Percentiles rank a stretch among this genome's conserved stretches.
Conservation (phyloP, 164 flowering plant species). For the Vitis rotundifolia region DNA sequence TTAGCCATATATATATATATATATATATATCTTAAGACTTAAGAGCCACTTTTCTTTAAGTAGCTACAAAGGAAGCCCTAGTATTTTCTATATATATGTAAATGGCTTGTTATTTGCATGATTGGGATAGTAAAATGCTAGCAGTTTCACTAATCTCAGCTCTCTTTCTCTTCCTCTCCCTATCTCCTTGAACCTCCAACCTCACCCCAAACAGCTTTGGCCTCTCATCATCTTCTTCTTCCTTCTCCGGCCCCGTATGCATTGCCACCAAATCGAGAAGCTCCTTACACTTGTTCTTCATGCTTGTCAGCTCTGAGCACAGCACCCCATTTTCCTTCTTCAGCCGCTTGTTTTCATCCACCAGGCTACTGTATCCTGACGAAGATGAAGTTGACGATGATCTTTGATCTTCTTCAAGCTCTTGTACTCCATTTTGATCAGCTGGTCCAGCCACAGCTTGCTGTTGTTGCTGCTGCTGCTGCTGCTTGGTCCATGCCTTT, state of each 20-base stretch:
- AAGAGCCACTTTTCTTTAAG: neutral
- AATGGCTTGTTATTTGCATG: slow-evolving; percentile 34
- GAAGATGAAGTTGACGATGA: slow-evolving; percentile 62
- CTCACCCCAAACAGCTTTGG: slow-evolving; percentile 78
- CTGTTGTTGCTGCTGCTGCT: slow-evolving; percentile 14
- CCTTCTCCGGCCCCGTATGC: slow-evolving; percentile 19
- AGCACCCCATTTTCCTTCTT: slow-evolving; percentile 57
- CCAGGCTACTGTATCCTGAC: slow-evolving; percentile 36
- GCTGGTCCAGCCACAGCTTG: neutral
- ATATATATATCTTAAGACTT: no score
- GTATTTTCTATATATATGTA: no score
- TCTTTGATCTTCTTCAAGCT: slow-evolving; percentile 49
- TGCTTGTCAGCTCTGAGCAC: slow-evolving; percentile 46
- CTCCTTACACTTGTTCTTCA: slow-evolving; percentile 67
- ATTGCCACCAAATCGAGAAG: slow-evolving; percentile 56
- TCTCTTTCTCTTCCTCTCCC: slow-evolving; percentile 40
- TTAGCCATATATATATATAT: neutral
- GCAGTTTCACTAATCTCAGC: slow-evolving; percentile 25
- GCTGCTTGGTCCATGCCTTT: slow-evolving; percentile 57
- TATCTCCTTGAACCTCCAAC: slow-evolving; percentile 47
- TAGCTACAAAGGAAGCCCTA: neutral
- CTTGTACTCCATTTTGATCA: neutral
- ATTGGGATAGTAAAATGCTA: slow-evolving; percentile 39
- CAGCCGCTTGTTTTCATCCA: slow-evolving; percentile 65
- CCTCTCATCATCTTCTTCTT: slow-evolving; percentile 28